Conservation (phyloP, 2,329 filamentous ascomycete genomes). For the Fusarium bulbicola region DNA sequence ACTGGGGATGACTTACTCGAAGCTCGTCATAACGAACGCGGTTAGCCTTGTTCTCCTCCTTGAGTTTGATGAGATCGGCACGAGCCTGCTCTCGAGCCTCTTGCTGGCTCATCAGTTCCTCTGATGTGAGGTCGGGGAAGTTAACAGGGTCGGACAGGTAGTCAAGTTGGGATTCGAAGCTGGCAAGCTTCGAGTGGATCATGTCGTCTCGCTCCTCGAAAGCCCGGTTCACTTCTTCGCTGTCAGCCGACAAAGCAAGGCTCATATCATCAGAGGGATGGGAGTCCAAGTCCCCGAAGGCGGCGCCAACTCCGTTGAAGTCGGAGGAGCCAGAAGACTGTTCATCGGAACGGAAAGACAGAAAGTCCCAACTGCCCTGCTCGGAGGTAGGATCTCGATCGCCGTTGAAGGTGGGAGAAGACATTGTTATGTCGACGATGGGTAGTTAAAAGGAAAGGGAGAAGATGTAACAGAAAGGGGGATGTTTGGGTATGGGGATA, state of each 20-base stretch:
- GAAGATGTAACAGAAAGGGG: rapidly evolving
- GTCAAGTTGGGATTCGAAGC: background rate
- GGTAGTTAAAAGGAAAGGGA: rapidly evolving
- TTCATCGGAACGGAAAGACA: background rate
- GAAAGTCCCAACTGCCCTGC: background rate
- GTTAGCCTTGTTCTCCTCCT: background rate
- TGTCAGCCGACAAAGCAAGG: background rate
- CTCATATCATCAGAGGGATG: background rate
- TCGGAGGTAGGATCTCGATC: background rate
- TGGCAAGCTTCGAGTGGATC: background rate
- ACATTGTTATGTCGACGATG: background rate
- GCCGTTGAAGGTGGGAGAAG: background rate
- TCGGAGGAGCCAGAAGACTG: background rate
- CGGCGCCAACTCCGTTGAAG: background rate
- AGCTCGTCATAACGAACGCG: background rate
- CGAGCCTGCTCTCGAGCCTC: background rate
- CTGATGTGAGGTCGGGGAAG: background rate
- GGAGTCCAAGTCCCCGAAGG: background rate
- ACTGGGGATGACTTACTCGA: background rate
- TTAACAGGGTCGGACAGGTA: rapidly evolving
- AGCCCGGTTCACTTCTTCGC: background rate
- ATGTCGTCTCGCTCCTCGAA: background rate
- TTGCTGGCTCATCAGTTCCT: background rate
- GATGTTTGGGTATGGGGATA: background rate
- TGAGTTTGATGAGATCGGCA: rapidly evolving